These are phyloP conservation scores for Castanea sativa DNA, from an alignment of 306 rosid species.

Conservation along the genomic window DNA sequence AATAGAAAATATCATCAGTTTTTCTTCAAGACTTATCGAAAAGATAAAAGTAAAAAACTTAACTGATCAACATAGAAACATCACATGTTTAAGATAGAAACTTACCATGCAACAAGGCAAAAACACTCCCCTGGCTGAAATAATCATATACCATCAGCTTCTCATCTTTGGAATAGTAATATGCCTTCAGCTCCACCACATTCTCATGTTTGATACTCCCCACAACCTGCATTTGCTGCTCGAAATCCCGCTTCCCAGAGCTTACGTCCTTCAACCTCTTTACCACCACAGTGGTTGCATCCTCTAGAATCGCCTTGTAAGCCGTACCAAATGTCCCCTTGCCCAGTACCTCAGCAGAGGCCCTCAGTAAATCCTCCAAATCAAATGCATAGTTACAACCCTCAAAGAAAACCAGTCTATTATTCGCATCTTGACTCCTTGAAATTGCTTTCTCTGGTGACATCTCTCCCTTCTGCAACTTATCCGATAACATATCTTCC, in stretches of 20 bases:
- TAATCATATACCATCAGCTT: conserved; percentile 71
- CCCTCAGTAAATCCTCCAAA: conserved; percentile 89
- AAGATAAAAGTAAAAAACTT: background rate
- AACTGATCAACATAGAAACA: background rate
- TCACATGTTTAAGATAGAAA: conserved; percentile 2
- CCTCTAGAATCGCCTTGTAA: conserved; percentile 76
- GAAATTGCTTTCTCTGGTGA: conserved; percentile 79
- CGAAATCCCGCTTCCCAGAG: conserved; percentile 65
- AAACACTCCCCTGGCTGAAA: conserved; percentile 66
- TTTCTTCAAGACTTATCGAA: background rate
- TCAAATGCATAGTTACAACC: conserved; percentile 78
- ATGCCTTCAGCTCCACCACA: conserved; percentile 82
- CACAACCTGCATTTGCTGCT: conserved; percentile 77
- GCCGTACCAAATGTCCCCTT: conserved; percentile 93
- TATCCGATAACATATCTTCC: conserved; percentile 40
- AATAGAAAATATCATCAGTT: background rate
- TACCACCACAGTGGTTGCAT: conserved; percentile 72
- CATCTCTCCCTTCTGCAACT: conserved; percentile 70
- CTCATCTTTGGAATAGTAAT: conserved; percentile 74
- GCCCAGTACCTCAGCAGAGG: conserved; percentile 91
- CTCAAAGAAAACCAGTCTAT: conserved; percentile 75
- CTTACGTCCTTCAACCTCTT: conserved; percentile 84
- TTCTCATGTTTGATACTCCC: conserved; percentile 80
- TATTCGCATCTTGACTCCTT: conserved; percentile 66
- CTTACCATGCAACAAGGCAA: conserved; percentile 76